Evolutionary conservation across 306 rosid species (phyloP), one percentile per base, ranked within the genome.

Genomic region (Pterocarpus macrocarpus): DNA sequence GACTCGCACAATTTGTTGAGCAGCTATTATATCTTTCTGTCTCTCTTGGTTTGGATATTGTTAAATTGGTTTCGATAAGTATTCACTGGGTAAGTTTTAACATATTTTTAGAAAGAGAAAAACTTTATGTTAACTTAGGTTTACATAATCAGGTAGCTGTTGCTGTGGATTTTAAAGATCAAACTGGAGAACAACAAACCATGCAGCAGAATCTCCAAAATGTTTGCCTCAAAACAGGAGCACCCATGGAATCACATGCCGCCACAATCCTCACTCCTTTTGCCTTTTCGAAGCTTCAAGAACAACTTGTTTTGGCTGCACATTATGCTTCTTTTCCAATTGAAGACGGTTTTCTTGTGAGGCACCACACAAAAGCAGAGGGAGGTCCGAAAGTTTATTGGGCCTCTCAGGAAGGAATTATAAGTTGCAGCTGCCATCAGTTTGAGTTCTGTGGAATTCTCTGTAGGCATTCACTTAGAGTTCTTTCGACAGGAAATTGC

Each of bases 131-230:
- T 83, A 64, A 77, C 62, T 71, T 79, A 33, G 74, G 57, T 68
- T 76, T 88, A 79, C 81, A 45, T 78, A 55, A 76, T 79, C 92
- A 95, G 97, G 95, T 90, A 68, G 98, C 97, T 64, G 97, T 90
- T 84, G 97, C 95, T 66, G 92, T 95, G 65, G 98, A 95, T 91
- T 95, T 92, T 69, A 95, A 88, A 89, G 98, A 95, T 86, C 98
- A 95, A 86, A 91, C 97, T 52, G 98, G 97, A 77, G 98, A 95
- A 80, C 97, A 95, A 76, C 97, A 95, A 89, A 92, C 95, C 80
- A 95, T 95, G 98, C 98, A 95, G 86, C 98, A 95, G 86, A 95
- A 91, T 91, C 97, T 95, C 73, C 98, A 95, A 83, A 95, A 95
- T 83, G 92, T 95, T 68, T 88, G 92, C 87, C 90, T 92, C 77